Percentiles rank a stretch among this genome's conserved stretches.
Conservation (phyloP, 176 grass and related monocot species). For the Puccinellia tenuiflora region DNA sequence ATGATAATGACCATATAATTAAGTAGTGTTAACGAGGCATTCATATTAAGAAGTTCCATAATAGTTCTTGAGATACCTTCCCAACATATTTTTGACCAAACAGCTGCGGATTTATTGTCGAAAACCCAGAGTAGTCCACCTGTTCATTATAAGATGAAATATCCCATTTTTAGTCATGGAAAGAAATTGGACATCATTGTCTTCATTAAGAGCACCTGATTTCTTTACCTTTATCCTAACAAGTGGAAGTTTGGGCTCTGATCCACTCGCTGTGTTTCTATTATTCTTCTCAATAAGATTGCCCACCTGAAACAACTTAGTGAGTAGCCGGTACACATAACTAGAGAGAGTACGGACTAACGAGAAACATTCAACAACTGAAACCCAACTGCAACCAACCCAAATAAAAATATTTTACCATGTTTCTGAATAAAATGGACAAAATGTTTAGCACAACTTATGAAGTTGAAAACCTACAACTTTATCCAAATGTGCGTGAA, state of each 20-base stretch:
- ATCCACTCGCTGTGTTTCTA: conserved; percentile 26
- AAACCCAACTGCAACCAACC: conserved; percentile 1
- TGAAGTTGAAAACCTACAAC: conserved; percentile 37
- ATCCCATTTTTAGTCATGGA: not conserved
- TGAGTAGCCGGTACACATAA: not conserved
- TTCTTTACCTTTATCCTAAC: conserved; percentile 80
- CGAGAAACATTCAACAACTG: not conserved
- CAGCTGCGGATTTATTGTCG: conserved; percentile 54
- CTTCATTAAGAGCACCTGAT: not conserved
- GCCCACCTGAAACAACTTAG: conserved; percentile 42
- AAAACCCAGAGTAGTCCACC: conserved; percentile 63
- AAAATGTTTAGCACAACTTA: not conserved
- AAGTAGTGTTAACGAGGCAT: not conserved
- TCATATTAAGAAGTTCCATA: not conserved
- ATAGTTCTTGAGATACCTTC: conserved; percentile 48
- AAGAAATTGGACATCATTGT: not conserved
- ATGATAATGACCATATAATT: not conserved
- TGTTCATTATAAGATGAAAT: conserved; percentile 20
- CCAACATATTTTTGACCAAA: conserved; percentile 85
- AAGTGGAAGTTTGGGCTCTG: conserved; percentile 53
- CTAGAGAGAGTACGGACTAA: not conserved
- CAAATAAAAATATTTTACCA: not conserved
- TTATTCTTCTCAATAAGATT: conserved; percentile 68
- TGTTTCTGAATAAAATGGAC: not conserved
- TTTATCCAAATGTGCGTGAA: conserved; percentile 67